phyloP scores from a whole-genome alignment of 108 stramenopile genomes.

The Ochromonas danica region DNA sequence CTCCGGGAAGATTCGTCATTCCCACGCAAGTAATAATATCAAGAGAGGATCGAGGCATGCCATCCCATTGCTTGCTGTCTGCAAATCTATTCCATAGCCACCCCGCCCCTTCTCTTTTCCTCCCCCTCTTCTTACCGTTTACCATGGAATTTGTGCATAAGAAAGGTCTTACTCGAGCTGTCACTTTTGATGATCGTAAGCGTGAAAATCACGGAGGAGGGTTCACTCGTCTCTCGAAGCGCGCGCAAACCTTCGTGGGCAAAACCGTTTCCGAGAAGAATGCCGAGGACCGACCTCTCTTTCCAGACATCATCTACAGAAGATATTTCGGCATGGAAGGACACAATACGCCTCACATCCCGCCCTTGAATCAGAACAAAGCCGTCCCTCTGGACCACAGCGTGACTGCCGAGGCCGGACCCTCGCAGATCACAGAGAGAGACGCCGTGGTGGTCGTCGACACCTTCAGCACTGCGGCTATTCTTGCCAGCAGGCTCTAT shows the following conservation, averaged over 20 bases:
- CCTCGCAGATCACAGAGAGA: neutral
- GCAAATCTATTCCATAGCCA: too few species aligned
- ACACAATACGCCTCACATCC: neutral
- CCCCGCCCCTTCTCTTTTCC: too few species aligned
- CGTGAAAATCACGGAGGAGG: neutral
- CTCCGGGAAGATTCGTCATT: too few species aligned
- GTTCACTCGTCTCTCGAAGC: neutral
- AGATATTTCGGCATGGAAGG: constrained; percentile 19
- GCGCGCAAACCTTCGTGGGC: constrained; percentile 1
- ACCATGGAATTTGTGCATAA: too few species aligned
- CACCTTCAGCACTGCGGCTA: constrained; percentile 77
- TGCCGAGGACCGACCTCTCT: neutral
- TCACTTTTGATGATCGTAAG: constrained; percentile 21
- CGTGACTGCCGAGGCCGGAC: too few species aligned
- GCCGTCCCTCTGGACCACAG: too few species aligned
- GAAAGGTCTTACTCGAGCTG: too few species aligned
- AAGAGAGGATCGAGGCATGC: too few species aligned
- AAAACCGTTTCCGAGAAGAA: neutral
- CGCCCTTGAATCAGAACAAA: neutral
- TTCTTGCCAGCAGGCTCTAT: constrained; percentile 55
- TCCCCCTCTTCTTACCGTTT: too few species aligned
- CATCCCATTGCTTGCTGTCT: too few species aligned
- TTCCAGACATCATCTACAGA: neutral
- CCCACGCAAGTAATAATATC: too few species aligned
- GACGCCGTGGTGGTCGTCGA: constrained; percentile 68